Conservation (phyloP, 1,284 basidiomycete genomes). For the Apiotrichum domesticum region DNA sequence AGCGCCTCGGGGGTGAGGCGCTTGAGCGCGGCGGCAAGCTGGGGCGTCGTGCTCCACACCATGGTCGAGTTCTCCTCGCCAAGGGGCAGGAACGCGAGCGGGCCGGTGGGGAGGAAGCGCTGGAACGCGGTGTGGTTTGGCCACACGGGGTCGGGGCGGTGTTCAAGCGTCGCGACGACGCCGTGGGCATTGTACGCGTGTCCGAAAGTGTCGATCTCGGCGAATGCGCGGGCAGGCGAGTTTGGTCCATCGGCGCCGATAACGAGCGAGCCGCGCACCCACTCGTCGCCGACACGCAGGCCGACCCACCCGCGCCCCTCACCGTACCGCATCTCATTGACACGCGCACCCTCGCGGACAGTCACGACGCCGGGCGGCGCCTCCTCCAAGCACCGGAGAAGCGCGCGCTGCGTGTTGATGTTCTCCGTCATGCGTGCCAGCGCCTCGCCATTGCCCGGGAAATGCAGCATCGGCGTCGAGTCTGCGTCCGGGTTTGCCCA, state of each 20-base stretch:
- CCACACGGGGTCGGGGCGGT: slow-evolving; percentile 52
- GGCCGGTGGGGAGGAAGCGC: slow-evolving; percentile 90
- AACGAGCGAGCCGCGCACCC: slow-evolving; percentile 42
- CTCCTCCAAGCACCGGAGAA: slow-evolving; percentile 53
- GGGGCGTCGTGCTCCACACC: slow-evolving; percentile 88
- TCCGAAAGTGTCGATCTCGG: slow-evolving; percentile 80
- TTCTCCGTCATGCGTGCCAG: slow-evolving; percentile 86
- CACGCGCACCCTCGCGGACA: slow-evolving; percentile 34
- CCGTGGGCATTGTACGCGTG: slow-evolving; percentile 89
- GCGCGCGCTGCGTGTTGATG: slow-evolving; percentile 77
- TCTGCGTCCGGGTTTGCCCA: slow-evolving; percentile 57
- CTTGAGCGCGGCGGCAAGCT: slow-evolving; percentile 67
- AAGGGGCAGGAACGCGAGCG: slow-evolving; percentile 87
- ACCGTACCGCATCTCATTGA: slow-evolving; percentile 37
- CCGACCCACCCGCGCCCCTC: slow-evolving; percentile 42
- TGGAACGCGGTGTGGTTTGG: slow-evolving; percentile 84
- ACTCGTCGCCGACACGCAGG: slow-evolving; percentile 34
- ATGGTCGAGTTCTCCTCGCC: slow-evolving; percentile 71
- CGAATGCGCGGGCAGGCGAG: slow-evolving; percentile 84
- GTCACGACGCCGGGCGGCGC: slow-evolving; percentile 23
- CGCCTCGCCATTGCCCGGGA: slow-evolving; percentile 33
- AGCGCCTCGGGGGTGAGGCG: slow-evolving; percentile 63
- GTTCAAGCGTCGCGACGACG: slow-evolving; percentile 80
- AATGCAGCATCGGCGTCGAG: slow-evolving; percentile 41
- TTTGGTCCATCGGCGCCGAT: slow-evolving; percentile 94